Conservation (phyloP, 768 basidiomycete genomes). For the Xerocomellus dryophilus region DNA sequence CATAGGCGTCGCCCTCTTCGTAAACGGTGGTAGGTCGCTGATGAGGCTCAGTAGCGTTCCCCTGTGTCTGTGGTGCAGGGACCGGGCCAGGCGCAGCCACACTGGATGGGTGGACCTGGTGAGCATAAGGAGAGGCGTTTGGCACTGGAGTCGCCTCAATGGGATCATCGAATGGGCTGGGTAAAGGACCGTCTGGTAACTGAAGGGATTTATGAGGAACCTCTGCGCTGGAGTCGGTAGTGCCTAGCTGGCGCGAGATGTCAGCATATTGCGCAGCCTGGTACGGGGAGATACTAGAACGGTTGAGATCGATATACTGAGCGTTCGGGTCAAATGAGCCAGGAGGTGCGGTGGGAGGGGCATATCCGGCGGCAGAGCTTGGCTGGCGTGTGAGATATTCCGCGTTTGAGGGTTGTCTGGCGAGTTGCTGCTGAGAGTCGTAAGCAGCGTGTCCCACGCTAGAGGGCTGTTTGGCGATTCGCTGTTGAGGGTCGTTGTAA, state of each 20-base stretch:
- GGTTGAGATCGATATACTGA: constrained; percentile 62
- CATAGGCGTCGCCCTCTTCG: constrained; percentile 66
- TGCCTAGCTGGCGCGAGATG: constrained; percentile 56
- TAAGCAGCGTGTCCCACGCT: constrained; percentile 22
- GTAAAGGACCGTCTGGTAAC: constrained; percentile 23
- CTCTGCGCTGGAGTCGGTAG: constrained; percentile 21
- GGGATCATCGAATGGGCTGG: constrained; percentile 31
- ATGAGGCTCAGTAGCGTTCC: constrained; percentile 12
- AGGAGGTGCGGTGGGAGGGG: constrained; percentile 1
- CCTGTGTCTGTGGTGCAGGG: constrained; percentile 9
- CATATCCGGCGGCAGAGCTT: constrained; percentile 15
- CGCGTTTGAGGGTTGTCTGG: constrained; percentile 24
- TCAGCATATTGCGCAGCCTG: constrained; percentile 75
- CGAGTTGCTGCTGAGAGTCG: constrained; percentile 25
- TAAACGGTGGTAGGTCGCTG: constrained; percentile 51
- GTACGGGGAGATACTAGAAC: constrained; percentile 71
- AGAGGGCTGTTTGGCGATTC: constrained; percentile 20
- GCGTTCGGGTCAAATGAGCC: constrained; percentile 23
- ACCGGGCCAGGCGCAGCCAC: constrained; percentile 9
- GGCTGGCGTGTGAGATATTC: constrained; percentile 23
- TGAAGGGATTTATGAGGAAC: constrained; percentile 15
- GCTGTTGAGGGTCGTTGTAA: constrained; percentile 29
- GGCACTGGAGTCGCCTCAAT: not conserved
- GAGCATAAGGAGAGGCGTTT: constrained; percentile 36
- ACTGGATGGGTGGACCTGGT: constrained; percentile 21